A percentile compares a stretch with the other conserved stretches of the same genome.
Conservation (phyloP, 1,139 yeast genomes). For the Dujonia santamariae region DNA sequence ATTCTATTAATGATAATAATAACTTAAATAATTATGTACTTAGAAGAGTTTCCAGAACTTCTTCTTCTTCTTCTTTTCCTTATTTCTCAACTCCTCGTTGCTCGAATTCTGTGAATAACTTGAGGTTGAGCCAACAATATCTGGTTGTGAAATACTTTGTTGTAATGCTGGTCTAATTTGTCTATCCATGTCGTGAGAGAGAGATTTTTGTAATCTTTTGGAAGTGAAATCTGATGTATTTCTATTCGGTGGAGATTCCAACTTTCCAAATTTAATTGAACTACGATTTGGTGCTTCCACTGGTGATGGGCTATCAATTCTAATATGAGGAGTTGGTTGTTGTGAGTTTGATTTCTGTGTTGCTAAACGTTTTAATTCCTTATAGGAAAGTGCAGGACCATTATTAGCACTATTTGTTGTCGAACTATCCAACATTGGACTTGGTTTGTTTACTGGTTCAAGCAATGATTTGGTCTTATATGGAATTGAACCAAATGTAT, state of each 20-base stretch:
- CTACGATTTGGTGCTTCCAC: slow-evolving; percentile 5
- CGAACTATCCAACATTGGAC: slow-evolving; percentile 10
- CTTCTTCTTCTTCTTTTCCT: slow-evolving; percentile 27
- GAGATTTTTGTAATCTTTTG: slow-evolving; percentile 22
- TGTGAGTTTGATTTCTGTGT: slow-evolving; percentile 8
- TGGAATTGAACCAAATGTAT: slow-evolving; percentile 36
- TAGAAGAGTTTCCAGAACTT: slow-evolving; percentile 39
- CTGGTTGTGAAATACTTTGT: slow-evolving; percentile 43
- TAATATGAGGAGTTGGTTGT: slow-evolving; percentile 4
- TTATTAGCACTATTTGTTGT: slow-evolving; percentile 9
- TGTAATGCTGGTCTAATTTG: slow-evolving; percentile 31
- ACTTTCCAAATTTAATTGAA: slow-evolving; percentile 5
- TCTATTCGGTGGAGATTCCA: slow-evolving; percentile 6
- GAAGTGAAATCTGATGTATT: neutral
- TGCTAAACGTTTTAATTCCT: slow-evolving; percentile 31
- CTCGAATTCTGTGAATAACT: neutral
- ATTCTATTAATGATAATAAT: no score
- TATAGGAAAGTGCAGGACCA: slow-evolving; percentile 28
- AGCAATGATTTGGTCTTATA: slow-evolving; percentile 43
- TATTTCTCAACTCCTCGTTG: slow-evolving; percentile 13
- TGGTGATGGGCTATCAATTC: slow-evolving; percentile 1
- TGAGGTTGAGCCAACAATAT: slow-evolving; percentile 23
- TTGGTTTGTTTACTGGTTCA: slow-evolving; percentile 25
- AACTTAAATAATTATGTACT: no score
- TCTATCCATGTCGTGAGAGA: slow-evolving; percentile 27